phyloP scores from a whole-genome alignment of 768 basidiomycete genomes.

The Tylopilus subfusipes region DNA sequence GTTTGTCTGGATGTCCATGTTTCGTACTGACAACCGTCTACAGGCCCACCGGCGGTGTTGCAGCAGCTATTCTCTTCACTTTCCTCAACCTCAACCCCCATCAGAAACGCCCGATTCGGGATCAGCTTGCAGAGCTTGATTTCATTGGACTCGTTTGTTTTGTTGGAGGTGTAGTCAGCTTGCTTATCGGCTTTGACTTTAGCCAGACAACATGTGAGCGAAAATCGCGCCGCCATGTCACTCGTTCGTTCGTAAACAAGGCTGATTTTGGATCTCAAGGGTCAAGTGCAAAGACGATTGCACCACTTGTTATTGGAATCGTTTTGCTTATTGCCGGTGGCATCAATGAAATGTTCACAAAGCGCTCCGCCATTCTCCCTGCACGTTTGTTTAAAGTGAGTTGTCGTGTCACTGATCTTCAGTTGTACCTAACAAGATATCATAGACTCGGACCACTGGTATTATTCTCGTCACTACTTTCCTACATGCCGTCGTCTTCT shows the following conservation, averaged over 20 bases:
- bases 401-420: not conserved
- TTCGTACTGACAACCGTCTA: not conserved
- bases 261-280: slow-evolving; percentile 35
- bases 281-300: slow-evolving; percentile 57
- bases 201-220: slow-evolving; percentile 63
- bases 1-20: not conserved
- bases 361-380: slow-evolving; percentile 66
- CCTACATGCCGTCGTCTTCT: slow-evolving; percentile 64
- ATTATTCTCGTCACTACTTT: slow-evolving; percentile 56
- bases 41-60: slow-evolving; percentile 72
- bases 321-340: slow-evolving; percentile 47
- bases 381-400: slow-evolving; percentile 68
- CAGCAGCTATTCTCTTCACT: slow-evolving; percentile 57
- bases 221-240: not conserved
- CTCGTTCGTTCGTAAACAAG: not conserved
- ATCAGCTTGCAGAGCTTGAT: slow-evolving; percentile 68
- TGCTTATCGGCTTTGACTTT: slow-evolving; percentile 71
- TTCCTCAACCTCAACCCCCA: slow-evolving; percentile 82
- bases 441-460: slow-evolving; percentile 68
- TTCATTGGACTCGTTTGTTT: slow-evolving; percentile 64
- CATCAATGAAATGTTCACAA: slow-evolving; percentile 60
- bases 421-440: not conserved
- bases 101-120: slow-evolving; percentile 48
- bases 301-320: slow-evolving; percentile 56
- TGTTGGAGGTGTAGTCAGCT: slow-evolving; percentile 59